Percentiles rank a stretch among this genome's conserved stretches.
These are phyloP conservation scores for Lepiota brunneoincarnata DNA, from an alignment of 768 basidiomycete genomes.

Conservation along the genomic window DNA sequence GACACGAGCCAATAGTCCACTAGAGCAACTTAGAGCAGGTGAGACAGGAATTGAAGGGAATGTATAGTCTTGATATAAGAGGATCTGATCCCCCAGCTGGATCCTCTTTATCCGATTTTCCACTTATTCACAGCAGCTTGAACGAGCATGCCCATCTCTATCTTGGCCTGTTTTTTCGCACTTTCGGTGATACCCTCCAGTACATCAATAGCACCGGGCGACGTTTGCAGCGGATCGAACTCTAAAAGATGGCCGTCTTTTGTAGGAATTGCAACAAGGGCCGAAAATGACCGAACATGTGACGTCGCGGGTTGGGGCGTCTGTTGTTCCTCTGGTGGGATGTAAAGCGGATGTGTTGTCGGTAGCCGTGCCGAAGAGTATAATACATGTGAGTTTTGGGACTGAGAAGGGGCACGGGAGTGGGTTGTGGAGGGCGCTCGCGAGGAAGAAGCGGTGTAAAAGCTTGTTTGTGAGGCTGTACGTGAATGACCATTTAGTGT, in stretches of 20 bases:
- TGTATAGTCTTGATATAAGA: neutral
- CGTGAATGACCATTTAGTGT: constrained; percentile 39
- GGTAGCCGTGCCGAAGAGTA: constrained; percentile 27
- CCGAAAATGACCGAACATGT: constrained; percentile 42
- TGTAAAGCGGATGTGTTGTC: constrained; percentile 20
- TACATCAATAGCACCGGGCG: constrained; percentile 68
- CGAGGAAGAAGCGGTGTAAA: constrained; percentile 36
- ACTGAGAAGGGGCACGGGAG: constrained; percentile 42
- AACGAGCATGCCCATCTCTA: constrained; percentile 72
- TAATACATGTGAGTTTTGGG: constrained; percentile 16
- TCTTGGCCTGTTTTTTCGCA: constrained; percentile 79
- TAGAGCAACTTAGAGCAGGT: neutral
- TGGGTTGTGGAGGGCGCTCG: constrained; percentile 36
- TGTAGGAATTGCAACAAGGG: constrained; percentile 75
- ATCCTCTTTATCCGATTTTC: constrained; percentile 45
- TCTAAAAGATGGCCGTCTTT: constrained; percentile 79
- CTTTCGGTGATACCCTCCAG: constrained; percentile 77
- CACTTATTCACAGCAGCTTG: constrained; percentile 76
- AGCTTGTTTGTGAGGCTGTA: constrained; percentile 50
- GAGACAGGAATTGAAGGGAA: neutral
- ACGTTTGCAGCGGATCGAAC: constrained; percentile 79
- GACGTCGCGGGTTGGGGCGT: constrained; percentile 33
- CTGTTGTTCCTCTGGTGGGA: constrained; percentile 18
- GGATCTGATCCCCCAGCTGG: neutral
- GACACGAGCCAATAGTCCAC: constrained; percentile 1